These are phyloP conservation scores for Suillus lakei DNA, from an alignment of 768 basidiomycete genomes.

Conservation along the genomic window DNA sequence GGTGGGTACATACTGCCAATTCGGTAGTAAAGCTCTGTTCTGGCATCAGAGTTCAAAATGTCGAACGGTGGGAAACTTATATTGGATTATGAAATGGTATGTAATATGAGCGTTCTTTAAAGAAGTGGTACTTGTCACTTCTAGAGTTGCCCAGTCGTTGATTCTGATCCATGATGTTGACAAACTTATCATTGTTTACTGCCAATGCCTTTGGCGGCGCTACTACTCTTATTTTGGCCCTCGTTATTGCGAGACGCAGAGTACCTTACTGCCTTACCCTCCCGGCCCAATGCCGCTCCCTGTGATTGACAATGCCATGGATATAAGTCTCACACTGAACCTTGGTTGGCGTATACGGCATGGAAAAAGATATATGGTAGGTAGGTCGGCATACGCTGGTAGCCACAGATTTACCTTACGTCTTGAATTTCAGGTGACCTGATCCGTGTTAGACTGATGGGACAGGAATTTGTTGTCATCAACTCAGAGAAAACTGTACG, in stretches of 20 bases:
- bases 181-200: not conserved
- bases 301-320: constrained; percentile 29
- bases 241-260: not conserved
- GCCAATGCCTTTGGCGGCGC: not conserved
- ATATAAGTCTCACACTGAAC: constrained; percentile 28
- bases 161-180: not conserved
- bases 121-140: not conserved
- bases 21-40: too few relatives aligned
- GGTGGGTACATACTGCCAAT: too few relatives aligned
- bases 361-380: constrained; percentile 37
- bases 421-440: not conserved
- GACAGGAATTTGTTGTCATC: constrained; percentile 9
- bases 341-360: constrained; percentile 38
- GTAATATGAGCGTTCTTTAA: not conserved
- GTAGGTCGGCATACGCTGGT: constrained; percentile 19
- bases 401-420: not conserved
- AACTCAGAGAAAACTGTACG: constrained; percentile 10
- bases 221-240: not conserved
- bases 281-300: constrained; percentile 36
- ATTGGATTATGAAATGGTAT: too few relatives aligned
- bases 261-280: constrained; percentile 22
- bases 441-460: not conserved
- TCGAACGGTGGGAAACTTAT: too few relatives aligned
- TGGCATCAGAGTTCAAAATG: too few relatives aligned
- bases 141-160: not conserved